Percentiles rank a stretch among this genome's conserved stretches.
Conservation (phyloP, 192 early-diverging fungal genomes). For the Helicostylum pulchrum region DNA sequence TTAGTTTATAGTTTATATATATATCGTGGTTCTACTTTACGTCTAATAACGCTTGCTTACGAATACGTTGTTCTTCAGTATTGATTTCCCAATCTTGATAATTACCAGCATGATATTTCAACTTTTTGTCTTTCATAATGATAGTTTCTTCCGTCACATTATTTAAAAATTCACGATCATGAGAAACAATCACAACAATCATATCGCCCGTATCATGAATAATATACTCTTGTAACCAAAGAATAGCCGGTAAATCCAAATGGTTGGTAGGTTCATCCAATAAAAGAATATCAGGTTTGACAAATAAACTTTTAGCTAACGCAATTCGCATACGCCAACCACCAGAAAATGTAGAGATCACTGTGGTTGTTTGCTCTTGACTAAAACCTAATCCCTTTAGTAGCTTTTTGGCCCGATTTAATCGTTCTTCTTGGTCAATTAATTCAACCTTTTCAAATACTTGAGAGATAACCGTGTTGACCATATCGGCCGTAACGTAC, state of each 20-base stretch:
- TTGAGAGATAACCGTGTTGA: conserved; percentile 53
- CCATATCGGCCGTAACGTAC: conserved; percentile 34
- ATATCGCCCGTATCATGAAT: conserved; percentile 50
- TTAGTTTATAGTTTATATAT: not conserved
- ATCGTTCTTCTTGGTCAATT: conserved; percentile 60
- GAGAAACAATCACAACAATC: conserved; percentile 82
- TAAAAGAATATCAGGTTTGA: conserved; percentile 79
- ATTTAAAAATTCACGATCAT: conserved; percentile 86
- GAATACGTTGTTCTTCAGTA: conserved; percentile 65
- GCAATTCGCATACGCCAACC: conserved; percentile 91
- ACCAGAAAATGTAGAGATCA: conserved; percentile 71
- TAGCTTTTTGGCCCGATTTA: conserved; percentile 67
- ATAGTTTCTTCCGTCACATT: conserved; percentile 73
- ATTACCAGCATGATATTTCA: conserved; percentile 80
- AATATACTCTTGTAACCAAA: conserved; percentile 87
- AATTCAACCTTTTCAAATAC: conserved; percentile 58
- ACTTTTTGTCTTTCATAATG: conserved; percentile 65
- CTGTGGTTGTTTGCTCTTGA: conserved; percentile 53
- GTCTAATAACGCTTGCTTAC: conserved; percentile 61
- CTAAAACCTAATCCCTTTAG: conserved; percentile 74
- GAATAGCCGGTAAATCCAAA: conserved; percentile 84
- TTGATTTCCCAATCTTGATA: conserved; percentile 82
- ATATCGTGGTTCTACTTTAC: conserved; percentile 12
- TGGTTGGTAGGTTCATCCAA: conserved; percentile 90
- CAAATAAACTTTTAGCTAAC: conserved; percentile 78